These are phyloP conservation scores for Tillandsia fasciculata DNA, from an alignment of 176 grass and related monocot genomes.

Conservation along the genomic window DNA sequence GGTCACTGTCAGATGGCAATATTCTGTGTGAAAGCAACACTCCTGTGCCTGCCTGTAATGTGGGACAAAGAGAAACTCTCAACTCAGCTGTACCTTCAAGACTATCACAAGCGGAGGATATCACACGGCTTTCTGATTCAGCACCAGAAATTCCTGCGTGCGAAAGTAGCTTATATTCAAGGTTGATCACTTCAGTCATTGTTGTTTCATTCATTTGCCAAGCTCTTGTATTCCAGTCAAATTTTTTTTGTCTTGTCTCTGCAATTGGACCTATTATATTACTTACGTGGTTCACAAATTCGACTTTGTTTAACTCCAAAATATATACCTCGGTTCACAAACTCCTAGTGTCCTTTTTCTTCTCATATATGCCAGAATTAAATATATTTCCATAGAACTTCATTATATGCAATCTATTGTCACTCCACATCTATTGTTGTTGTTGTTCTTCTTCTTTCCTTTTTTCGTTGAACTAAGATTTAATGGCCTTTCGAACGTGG, in stretches of 20 bases:
- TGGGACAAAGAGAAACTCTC: slow-evolving; percentile 20
- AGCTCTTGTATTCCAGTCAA: too few species aligned
- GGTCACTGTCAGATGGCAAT: slow-evolving; percentile 85
- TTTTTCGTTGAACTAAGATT: background rate
- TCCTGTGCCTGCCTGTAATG: slow-evolving; percentile 38
- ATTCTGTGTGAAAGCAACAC: slow-evolving; percentile 53
- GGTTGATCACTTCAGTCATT: slow-evolving; percentile 24
- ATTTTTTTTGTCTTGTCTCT: too few species aligned
- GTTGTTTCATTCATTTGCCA: background rate
- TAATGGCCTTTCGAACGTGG: background rate
- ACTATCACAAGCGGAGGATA: slow-evolving; percentile 38
- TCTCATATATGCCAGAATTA: background rate
- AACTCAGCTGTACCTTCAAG: slow-evolving; percentile 38
- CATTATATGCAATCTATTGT: background rate
- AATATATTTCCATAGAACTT: background rate
- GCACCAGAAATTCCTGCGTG: slow-evolving; percentile 70
- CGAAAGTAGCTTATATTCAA: slow-evolving; percentile 42
- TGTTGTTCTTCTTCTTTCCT: background rate
- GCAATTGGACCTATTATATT: too few species aligned
- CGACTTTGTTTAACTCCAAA: background rate
- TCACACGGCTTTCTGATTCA: slow-evolving; percentile 58
- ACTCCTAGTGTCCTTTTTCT: background rate
- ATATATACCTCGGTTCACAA: background rate
- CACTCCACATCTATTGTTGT: background rate
- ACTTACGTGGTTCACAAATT: too few species aligned